These are phyloP conservation scores for Aspergillus fumigatus DNA, from an alignment of 2,329 filamentous ascomycete genomes.

Conservation along the genomic window DNA sequence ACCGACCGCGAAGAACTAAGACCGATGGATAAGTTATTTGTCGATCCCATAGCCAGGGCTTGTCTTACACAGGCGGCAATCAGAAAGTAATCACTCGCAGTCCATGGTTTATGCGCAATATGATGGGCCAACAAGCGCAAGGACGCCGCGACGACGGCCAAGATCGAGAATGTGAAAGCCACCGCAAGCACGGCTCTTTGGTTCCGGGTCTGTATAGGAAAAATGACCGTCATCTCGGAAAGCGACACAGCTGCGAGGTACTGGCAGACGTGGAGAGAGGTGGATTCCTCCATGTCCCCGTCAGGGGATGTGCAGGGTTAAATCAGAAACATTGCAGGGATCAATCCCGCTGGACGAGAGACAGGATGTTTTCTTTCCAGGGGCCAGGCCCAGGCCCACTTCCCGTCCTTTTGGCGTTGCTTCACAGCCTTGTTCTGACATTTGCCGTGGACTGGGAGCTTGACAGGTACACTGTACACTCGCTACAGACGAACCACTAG, in stretches of 20 bases:
- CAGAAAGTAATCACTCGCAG: constrained; percentile 17
- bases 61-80: constrained; percentile 17
- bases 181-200: constrained; percentile 16
- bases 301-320: too few species aligned
- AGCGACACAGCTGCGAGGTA: neutral
- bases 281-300: too few species aligned
- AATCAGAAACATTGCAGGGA: too few species aligned
- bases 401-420: too few species aligned
- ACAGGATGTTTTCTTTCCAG: too few species aligned
- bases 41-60: neutral
- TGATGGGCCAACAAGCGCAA: constrained; percentile 18
- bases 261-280: neutral
- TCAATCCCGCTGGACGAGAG: too few species aligned
- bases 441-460: too few species aligned
- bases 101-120: constrained; percentile 16
- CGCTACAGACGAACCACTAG: too few species aligned
- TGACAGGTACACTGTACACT: too few species aligned
- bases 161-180: constrained; percentile 14
- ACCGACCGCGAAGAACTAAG: constrained; percentile 17
- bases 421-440: too few species aligned
- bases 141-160: constrained; percentile 13
- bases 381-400: too few species aligned
- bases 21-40: neutral
- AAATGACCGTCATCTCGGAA: constrained; percentile 11
- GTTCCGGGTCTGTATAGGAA: constrained; percentile 14